Evolutionary conservation across 495 filamentous ascomycete genomes (phyloP), one percentile per base, ranked within the genome.

Genomic region (Daldinia bambusicola): DNA sequence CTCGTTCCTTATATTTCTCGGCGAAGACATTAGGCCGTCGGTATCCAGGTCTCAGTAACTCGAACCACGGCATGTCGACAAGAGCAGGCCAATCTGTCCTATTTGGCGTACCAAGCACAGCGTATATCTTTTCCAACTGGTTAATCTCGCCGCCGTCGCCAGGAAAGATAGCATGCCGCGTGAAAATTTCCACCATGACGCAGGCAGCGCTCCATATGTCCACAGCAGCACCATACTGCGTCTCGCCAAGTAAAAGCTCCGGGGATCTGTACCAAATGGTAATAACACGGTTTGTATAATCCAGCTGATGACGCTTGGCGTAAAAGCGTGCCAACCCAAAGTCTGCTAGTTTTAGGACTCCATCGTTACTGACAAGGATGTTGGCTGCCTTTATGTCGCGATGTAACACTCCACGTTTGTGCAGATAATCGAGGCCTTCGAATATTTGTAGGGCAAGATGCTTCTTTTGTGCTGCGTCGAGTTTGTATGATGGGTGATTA

Each of bases 151-250:
- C 90, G 12, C 94, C 94, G 77, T 98, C 94, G 10, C 96, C 96
- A 3, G 95, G 93, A 76, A 98, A 99, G 55, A 97, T 95, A 38
- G 96, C 95, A 69, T 93, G 92, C 60, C 91, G 89, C 3, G 94
- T 97, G 79, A 98, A 98, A 71, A 99, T 97, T 74, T 99, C 95
- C 56, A 98, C 89, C 78, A 97, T 90, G 6, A 99, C 95, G 78
- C 95, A 98, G 8, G 95, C 96, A 14, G 95, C 95, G 77, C 92
- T 95, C 95, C 95, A 99, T 62, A 99, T 93, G 74, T 99, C 95
- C 4, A 98, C 96, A 2, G 93, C 93, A 0, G 93, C 92, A 10
- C 94, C 94, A 76, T 99, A 99, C 67, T 92, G 89, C 4, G 95
- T 98, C 75, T 98, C 95, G 4, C 95, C 95, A 2, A 98, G 85